These are phyloP conservation scores for Penicillium sp. DNA, from an alignment of 2,329 filamentous ascomycete species.

Conservation along the genomic window DNA sequence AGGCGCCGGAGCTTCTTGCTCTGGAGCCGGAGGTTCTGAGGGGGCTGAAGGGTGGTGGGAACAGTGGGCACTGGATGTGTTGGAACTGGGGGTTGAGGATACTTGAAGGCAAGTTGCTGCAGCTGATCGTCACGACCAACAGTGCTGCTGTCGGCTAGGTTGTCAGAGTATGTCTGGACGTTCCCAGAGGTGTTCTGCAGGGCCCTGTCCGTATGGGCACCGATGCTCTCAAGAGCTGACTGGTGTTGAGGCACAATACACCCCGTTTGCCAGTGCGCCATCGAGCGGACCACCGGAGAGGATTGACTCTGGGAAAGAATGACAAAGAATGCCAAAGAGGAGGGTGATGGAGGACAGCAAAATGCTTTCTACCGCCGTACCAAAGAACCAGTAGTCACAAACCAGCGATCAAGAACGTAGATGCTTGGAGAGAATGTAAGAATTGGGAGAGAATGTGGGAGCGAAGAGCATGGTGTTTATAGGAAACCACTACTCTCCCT, in stretches of 20 bases:
- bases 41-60: slow-evolving; percentile 22
- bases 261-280: slow-evolving; percentile 36
- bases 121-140: slow-evolving; percentile 29
- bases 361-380: slow-evolving; percentile 34
- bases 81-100: slow-evolving; percentile 27
- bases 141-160: slow-evolving; percentile 22
- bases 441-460: slow-evolving; percentile 38
- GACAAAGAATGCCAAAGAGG: slow-evolving; percentile 34
- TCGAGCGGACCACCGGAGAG: too few species aligned
- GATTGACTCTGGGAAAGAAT: too few species aligned
- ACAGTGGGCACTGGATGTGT: too few species aligned
- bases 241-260: slow-evolving; percentile 33
- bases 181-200: slow-evolving; percentile 39
- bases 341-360: slow-evolving; percentile 24
- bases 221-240: slow-evolving; percentile 29
- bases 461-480: slow-evolving; percentile 38
- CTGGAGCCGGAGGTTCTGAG: too few species aligned
- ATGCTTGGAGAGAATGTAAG: slow-evolving; percentile 38
- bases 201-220: slow-evolving; percentile 31
- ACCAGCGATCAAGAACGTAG: slow-evolving; percentile 32
- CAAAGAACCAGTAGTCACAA: slow-evolving; percentile 33
- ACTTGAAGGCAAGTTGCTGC: slow-evolving; percentile 31
- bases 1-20: slow-evolving; percentile 31
- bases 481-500: slow-evolving; percentile 27
- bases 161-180: slow-evolving; percentile 35